Base-by-base conservation (phyloP, 805 yeast genomes). In the Candida alai region DNA sequence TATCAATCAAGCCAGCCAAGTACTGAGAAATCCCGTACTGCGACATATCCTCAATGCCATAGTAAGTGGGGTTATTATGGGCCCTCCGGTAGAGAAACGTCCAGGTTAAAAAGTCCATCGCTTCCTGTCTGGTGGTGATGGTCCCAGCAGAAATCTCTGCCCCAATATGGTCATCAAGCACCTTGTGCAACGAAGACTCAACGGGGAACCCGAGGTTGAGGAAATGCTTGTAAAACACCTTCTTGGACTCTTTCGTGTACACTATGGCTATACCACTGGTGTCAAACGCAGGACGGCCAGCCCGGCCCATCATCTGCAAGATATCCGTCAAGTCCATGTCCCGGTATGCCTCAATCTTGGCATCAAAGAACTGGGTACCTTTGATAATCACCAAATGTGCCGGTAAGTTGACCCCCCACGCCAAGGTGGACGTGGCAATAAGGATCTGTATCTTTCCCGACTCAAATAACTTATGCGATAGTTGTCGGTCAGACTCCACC, bases 401-500 rank as follows among this genome's bases (percentile, higher is more conserved):
- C 1, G 90, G 90, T 43, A 84, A 65, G 48, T 83, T 84, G 30
- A 84, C 90, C 57, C 90, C 90, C 90, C 90, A 84, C 0, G 93
- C 90, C 43, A 84, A 68, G 1, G 90, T 84, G n/a, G 87, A 79
- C 0, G 93, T 83, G 2, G 90, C 89, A 24, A 84, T 68, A 41
- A 83, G 66, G 28, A 83, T 73, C 57, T 84, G 93, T 31, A 83
- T 73, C 52, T 80, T 81, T 28, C 74, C 78, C n/a, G 67, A 58
- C 37, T 81, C 86, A 56, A 83, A 83, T 24, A 83, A 57, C 45
- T 77, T 76, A 48, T 83, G 90, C 4, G 84, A 73, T 11, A 83
- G 69, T 43, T 74, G 74, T 39, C 93, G 68, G 52, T 83, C 93
- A 13, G 76, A 64, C 42, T 83, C 87, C 8, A 80, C 84, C 34